Evolutionary conservation across 2,329 filamentous ascomycete species (phyloP).

Genomic region (Aplosporella prunicola): DNA sequence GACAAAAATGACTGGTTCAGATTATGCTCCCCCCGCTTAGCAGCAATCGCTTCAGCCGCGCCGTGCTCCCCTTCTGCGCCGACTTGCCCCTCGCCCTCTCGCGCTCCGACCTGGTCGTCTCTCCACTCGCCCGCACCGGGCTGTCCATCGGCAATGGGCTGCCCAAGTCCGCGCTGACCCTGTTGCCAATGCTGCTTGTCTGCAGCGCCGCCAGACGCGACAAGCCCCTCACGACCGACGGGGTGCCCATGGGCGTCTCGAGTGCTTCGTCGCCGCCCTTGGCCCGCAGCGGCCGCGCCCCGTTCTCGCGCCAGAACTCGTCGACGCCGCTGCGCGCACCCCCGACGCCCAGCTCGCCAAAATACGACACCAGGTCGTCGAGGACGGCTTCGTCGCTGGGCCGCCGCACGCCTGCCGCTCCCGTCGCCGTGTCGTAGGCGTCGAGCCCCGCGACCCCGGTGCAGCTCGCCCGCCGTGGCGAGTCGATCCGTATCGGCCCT

Average conservation of each 20-base stretch:
- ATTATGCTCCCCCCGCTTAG: background rate
- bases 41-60: background rate
- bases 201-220: background rate
- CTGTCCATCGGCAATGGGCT: no score
- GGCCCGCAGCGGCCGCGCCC: constrained; percentile 1
- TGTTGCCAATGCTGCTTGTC: background rate
- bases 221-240: constrained; percentile 1
- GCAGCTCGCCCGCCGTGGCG: constrained; percentile 3
- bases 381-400: constrained; percentile 25
- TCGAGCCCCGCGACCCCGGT: constrained; percentile 3
- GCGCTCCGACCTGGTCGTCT: background rate
- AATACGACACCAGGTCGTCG: constrained; percentile 35
- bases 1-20: no score
- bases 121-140: no score
- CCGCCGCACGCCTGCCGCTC: constrained; percentile 15
- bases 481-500: constrained; percentile 33
- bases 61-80: background rate
- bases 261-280: constrained; percentile 4
- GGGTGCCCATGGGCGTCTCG: background rate
- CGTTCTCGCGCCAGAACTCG: no score
- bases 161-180: background rate
- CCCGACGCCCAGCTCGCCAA: constrained; percentile 30
- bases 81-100: background rate
- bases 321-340: no score
- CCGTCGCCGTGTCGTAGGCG: constrained; percentile 5